These are phyloP conservation scores for Vachellia pachyceras DNA, from an alignment of 306 rosid species.

Conservation along the genomic window DNA sequence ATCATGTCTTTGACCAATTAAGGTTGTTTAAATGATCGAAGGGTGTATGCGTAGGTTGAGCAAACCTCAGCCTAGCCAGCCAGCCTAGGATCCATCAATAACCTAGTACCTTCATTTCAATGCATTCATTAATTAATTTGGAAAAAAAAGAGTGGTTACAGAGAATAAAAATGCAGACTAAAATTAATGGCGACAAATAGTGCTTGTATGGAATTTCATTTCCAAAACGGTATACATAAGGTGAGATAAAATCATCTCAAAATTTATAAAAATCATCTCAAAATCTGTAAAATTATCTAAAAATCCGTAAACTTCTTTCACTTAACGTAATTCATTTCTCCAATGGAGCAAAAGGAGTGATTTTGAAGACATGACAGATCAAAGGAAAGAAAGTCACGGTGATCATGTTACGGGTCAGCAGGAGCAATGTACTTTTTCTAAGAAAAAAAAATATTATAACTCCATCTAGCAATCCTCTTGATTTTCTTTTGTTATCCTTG, in stretches of 20 bases:
- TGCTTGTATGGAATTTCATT: too few relatives aligned
- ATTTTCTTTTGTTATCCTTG: not conserved
- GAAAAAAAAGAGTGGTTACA: not conserved
- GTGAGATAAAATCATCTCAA: too few relatives aligned
- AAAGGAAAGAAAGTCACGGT: not conserved
- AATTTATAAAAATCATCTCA: too few relatives aligned
- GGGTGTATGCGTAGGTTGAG: not conserved
- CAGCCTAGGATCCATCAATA: not conserved
- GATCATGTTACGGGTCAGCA: not conserved
- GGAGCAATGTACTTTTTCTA: too few relatives aligned
- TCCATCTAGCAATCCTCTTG: not conserved
- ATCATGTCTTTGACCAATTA: not conserved
- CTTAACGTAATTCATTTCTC: too few relatives aligned
- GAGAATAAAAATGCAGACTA: not conserved
- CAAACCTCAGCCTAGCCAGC: conserved; percentile 2
- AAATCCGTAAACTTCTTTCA: too few relatives aligned
- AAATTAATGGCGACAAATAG: too few relatives aligned
- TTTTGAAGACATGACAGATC: not conserved
- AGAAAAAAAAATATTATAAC: not conserved
- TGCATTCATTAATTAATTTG: not conserved
- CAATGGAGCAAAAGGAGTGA: too few relatives aligned
- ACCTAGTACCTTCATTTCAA: not conserved
- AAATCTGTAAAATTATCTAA: too few relatives aligned
- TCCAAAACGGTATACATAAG: too few relatives aligned
- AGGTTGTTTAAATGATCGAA: not conserved